Base-by-base conservation (phyloP, 345 rosid species). In the Cochlearia excelsa region DNA sequence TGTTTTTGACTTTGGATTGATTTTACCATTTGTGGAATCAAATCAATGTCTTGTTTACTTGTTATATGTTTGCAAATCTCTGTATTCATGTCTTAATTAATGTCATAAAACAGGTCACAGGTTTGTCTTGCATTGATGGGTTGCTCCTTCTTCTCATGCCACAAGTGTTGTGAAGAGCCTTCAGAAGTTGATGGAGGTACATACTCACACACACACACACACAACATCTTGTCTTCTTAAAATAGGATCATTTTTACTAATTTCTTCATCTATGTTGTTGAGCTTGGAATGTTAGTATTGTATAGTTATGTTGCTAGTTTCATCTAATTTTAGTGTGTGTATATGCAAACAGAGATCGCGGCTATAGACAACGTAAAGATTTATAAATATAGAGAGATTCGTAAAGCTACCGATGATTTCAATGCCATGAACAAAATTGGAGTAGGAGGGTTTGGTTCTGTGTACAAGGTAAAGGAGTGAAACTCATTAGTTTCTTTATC, bases 381-480 rank as follows among this genome's bases (percentile, higher is more conserved):
- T 1, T 39, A 39, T 3, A 39, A 39, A 8, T 39, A 39, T 9
- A 39, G 5, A 39, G 43, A 39, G 43, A 7, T 39, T 7, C 43
- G 43, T 39, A 10, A 39, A 7, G 43, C 43, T 8, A 39, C 43
- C 1, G 43, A 39, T 39, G 43, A 39, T 39, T 39, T 39, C 43
- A 39, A 39, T 39, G 2, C 43, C n/a, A n/a, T 7, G 5, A 39
- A 39, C n/a, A 39, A 39, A 39, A 39, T 39, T 39, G 52, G 99
- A 34, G 99, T 86, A 76, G 99, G 99, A 39, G 99, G 97, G 46
- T 93, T 89, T 54, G 99, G 99, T 71, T 79, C 84, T 59, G 99
- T 93, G 29, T 90, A 82, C 67, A 85, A 82, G 95, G 97, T 90
- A 71, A 63, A 27, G 26, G 50, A 6, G 16, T 16, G 53, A 41